phyloP scores from a whole-genome alignment of 192 early-diverging fungal genomes.

The Umbelopsis sp. region DNA sequence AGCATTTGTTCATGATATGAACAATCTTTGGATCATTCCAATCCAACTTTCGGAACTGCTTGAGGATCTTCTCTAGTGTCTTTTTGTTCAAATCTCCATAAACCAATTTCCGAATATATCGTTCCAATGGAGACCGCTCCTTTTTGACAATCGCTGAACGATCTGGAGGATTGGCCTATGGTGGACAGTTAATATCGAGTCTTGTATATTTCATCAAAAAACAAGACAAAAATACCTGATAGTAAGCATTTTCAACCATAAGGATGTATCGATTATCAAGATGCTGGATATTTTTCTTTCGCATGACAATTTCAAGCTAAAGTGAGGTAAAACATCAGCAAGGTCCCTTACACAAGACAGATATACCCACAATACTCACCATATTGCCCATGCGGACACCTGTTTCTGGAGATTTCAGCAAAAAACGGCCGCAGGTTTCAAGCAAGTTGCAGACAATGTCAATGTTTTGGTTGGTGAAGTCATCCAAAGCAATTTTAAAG shows the following conservation, averaged over 20 bases:
- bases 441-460: conserved; percentile 84
- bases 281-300: conserved; percentile 84
- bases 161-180: conserved; percentile 80
- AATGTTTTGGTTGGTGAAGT: conserved; percentile 82
- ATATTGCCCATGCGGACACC: conserved; percentile 66
- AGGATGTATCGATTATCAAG: conserved; percentile 81
- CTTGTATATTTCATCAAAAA: not conserved
- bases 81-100: conserved; percentile 81
- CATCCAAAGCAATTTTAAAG: conserved; percentile 83
- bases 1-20: conserved; percentile 69
- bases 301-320: conserved; percentile 86
- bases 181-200: too few relatives aligned
- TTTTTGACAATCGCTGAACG: conserved; percentile 62
- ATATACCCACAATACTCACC: conserved; percentile 39
- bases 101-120: conserved; percentile 86
- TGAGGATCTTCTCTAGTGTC: conserved; percentile 67
- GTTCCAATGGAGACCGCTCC: conserved; percentile 78
- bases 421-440: conserved; percentile 88
- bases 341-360: not conserved
- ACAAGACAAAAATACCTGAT: conserved; percentile 50
- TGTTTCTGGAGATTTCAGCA: conserved; percentile 79
- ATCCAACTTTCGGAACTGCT: conserved; percentile 79
- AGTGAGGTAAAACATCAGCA: not conserved
- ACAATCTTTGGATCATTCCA: conserved; percentile 73
- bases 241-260: conserved; percentile 95